Evolutionary conservation across 768 basidiomycete genomes (phyloP).

Genomic region (Obba rivulosa): DNA sequence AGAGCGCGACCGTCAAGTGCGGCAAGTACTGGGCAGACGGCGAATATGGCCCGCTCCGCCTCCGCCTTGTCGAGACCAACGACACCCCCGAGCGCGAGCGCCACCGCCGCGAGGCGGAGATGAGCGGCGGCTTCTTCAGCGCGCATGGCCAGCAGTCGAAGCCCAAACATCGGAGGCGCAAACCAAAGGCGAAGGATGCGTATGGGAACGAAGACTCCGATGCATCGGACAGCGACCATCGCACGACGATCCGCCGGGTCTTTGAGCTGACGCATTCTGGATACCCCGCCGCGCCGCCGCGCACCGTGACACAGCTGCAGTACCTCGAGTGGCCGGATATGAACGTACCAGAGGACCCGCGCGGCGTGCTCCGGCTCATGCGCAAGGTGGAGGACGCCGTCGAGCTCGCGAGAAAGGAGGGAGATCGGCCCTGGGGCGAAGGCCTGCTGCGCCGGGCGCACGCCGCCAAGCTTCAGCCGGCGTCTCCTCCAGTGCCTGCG

Average conservation of each 20-base stretch:
- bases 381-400: constrained; percentile 51
- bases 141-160: constrained; percentile 2
- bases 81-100: constrained; percentile 37
- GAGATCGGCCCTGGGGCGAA: constrained; percentile 18
- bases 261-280: constrained; percentile 64
- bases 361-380: constrained; percentile 69
- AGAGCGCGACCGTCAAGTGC: constrained; percentile 86
- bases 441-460: constrained; percentile 16
- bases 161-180: constrained; percentile 1
- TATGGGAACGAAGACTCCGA: constrained; percentile 1
- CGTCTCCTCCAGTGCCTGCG: not conserved
- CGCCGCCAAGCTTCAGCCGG: constrained; percentile 4
- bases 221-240: constrained; percentile 5
- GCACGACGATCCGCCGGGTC: constrained; percentile 45
- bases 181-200: constrained; percentile 5
- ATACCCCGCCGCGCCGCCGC: constrained; percentile 53
- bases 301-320: constrained; percentile 82
- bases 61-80: constrained; percentile 45
- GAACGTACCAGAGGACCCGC: constrained; percentile 85
- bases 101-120: constrained; percentile 18
- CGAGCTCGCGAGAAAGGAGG: constrained; percentile 15
- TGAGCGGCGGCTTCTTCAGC: constrained; percentile 30
- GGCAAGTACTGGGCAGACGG: constrained; percentile 81
- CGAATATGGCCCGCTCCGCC: constrained; percentile 64
- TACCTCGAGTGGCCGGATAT: constrained; percentile 96